Conservation (phyloP, 2,329 filamentous ascomycete genomes). For the Claviceps sp. region DNA sequence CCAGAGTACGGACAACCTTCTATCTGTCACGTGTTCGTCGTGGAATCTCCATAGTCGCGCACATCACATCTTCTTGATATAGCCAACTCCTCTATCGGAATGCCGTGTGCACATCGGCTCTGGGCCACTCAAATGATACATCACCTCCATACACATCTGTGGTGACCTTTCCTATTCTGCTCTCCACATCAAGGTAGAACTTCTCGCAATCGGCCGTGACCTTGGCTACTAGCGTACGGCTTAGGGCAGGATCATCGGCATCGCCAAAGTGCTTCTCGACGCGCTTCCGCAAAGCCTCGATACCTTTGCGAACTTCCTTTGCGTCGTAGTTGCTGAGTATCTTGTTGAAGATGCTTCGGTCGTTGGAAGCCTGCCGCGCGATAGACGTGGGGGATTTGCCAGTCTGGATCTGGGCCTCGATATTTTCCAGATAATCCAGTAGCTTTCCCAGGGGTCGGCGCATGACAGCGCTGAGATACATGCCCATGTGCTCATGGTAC, state of each 20-base stretch:
- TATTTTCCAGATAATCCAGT: slow-evolving; percentile 81
- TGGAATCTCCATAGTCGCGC: not conserved
- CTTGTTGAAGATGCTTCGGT: slow-evolving; percentile 74
- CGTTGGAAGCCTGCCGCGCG: slow-evolving; percentile 70
- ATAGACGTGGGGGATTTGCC: slow-evolving; percentile 51
- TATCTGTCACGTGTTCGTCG: not conserved
- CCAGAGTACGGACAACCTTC: not conserved
- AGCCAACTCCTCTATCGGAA: slow-evolving; percentile 24
- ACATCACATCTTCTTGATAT: not conserved
- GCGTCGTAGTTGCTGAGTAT: slow-evolving; percentile 66
- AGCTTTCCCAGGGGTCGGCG: slow-evolving; percentile 80
- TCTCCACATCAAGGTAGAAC: slow-evolving; percentile 49
- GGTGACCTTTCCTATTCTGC: slow-evolving; percentile 44
- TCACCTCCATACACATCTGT: slow-evolving; percentile 53
- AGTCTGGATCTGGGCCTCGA: slow-evolving; percentile 56
- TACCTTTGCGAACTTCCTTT: slow-evolving; percentile 79
- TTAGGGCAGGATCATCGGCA: slow-evolving; percentile 59
- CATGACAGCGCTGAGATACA: slow-evolving; percentile 82
- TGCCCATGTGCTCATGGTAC: slow-evolving; percentile 71
- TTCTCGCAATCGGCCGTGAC: slow-evolving; percentile 48
- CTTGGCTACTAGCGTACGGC: slow-evolving; percentile 41
- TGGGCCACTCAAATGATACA: slow-evolving; percentile 53
- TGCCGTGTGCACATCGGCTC: slow-evolving; percentile 46
- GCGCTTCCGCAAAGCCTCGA: slow-evolving; percentile 76
- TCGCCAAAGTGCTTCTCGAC: slow-evolving; percentile 97